Percentiles rank a stretch among this genome's conserved stretches.
Conservation (phyloP, 2,329 filamentous ascomycete genomes). For the Cytospora paraplurivora region DNA sequence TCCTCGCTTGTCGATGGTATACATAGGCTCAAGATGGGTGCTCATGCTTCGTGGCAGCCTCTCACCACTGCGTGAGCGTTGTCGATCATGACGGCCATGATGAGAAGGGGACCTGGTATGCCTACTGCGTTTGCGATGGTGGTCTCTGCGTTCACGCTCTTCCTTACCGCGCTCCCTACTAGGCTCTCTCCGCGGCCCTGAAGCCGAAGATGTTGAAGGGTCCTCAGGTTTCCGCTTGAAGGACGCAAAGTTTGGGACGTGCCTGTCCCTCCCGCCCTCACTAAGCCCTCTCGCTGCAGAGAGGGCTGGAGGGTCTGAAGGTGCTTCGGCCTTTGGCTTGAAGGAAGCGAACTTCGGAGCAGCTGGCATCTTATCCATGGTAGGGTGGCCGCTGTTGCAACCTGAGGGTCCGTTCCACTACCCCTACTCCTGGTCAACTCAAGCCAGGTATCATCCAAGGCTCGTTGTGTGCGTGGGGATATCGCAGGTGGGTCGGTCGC, state of each 20-base stretch:
- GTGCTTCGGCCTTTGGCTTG: conserved; percentile 30
- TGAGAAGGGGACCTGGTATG: conserved; percentile 19
- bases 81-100: conserved; percentile 21
- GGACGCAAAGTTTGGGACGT: conserved; percentile 37
- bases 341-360: conserved; percentile 39
- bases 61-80: conserved; percentile 24
- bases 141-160: conserved; percentile 12
- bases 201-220: not conserved
- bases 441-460: not conserved
- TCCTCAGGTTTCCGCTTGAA: conserved; percentile 24
- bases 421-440: not conserved
- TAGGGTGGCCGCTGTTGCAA: not conserved
- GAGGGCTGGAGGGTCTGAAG: not conserved
- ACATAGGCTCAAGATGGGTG: conserved; percentile 42
- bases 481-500: not conserved
- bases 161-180: not conserved
- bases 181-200: not conserved
- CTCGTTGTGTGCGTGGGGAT: not conserved
- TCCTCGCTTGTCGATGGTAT: conserved; percentile 71
- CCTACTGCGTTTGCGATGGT: conserved; percentile 9
- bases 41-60: not conserved
- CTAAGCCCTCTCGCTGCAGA: not conserved
- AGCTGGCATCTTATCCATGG: conserved; percentile 31
- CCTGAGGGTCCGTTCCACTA: not conserved
- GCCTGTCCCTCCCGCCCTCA: conserved; percentile 27